Evolutionary conservation across 352 stramenopile genomes (phyloP), one percentile per base, ranked within the genome.

Genomic region (Globisporangium alternatum): DNA sequence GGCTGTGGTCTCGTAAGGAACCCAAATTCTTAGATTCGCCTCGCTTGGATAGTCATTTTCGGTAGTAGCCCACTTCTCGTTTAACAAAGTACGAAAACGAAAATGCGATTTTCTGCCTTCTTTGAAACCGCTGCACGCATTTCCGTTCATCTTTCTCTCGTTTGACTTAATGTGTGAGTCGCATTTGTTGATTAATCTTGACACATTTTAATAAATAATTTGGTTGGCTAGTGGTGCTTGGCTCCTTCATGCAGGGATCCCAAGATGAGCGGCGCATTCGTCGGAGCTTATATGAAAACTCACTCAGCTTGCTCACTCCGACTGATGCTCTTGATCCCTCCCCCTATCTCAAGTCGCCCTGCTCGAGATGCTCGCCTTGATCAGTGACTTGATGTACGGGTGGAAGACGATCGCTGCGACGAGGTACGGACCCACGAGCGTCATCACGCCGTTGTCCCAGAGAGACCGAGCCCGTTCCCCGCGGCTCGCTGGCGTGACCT

Each of bases 331-430:
- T 39, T 39, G 35, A 45, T 44, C 37, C 13, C 28, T 43, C 54
- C 5, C 5, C n/a, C 25, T 31, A 22, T 9, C 22, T 54, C 12
- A 53, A 5, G 53, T 25, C 15, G 49, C 15, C 5, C 19, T 59
- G n/a, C 44, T 53, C 17, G 9, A 44, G 49, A 45, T 64, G n/a
- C 53, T 43, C 1, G 35, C 22, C 41, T 77, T 71, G 35, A 88
- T 56, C 8, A 84, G 60, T 9, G 70, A 74, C 64, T 87, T 90
- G 30, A 80, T 71, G 45, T 85, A 89, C 52, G 79, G 79, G 58
- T 90, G 76, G 49, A 86, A 86, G 25, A 85, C 69, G 63, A 88
- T 81, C 61, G 74, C 80, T 1, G 77, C 77, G 10, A 90, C 49
- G 17, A 90, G 60, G n/a, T 88, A 90, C 31, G 79, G 77, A 49